phyloP scores from a whole-genome alignment of 208 protist genomes.

The Wallacemonas sp. region DNA sequence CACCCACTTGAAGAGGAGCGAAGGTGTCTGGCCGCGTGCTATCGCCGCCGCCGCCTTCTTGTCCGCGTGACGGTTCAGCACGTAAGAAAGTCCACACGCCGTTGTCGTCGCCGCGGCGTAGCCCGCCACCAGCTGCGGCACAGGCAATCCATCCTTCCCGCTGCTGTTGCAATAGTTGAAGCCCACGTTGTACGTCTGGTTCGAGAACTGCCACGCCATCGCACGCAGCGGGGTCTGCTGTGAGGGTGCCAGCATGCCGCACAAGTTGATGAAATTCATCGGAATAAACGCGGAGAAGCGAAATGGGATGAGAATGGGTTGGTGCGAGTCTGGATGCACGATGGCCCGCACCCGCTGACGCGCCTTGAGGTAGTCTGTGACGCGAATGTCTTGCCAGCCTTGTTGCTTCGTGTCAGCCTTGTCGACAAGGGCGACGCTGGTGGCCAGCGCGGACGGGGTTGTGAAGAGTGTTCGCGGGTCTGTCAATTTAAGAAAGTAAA shows the following conservation, averaged over 20 bases:
- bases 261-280: conserved; percentile 84
- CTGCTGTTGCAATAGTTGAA: conserved; percentile 93
- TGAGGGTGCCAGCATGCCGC: conserved; percentile 71
- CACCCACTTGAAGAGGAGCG: conserved; percentile 27
- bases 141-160: conserved; percentile 59
- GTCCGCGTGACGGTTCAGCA: conserved; percentile 18
- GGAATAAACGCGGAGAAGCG: conserved; percentile 90
- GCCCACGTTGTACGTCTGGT: conserved; percentile 91
- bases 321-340: conserved; percentile 79
- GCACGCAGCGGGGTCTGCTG: conserved; percentile 52
- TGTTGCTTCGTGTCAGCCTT: conserved; percentile 21
- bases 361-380: conserved; percentile 43
- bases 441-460: conserved; percentile 28
- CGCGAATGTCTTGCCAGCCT: conserved; percentile 29
- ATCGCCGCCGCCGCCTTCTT: conserved; percentile 18
- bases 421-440: conserved; percentile 30
- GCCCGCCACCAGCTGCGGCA: conserved; percentile 34
- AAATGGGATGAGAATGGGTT: conserved; percentile 75
- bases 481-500: conserved; percentile 47
- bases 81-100: conserved; percentile 30
- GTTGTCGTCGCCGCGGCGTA: conserved; percentile 36
- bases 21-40: conserved; percentile 20
- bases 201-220: conserved; percentile 89
- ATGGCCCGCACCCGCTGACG: conserved; percentile 48
- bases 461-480: conserved; percentile 54